phyloP scores from a whole-genome alignment of 768 basidiomycete genomes.

The Phylloporus rhodoxanthus region DNA sequence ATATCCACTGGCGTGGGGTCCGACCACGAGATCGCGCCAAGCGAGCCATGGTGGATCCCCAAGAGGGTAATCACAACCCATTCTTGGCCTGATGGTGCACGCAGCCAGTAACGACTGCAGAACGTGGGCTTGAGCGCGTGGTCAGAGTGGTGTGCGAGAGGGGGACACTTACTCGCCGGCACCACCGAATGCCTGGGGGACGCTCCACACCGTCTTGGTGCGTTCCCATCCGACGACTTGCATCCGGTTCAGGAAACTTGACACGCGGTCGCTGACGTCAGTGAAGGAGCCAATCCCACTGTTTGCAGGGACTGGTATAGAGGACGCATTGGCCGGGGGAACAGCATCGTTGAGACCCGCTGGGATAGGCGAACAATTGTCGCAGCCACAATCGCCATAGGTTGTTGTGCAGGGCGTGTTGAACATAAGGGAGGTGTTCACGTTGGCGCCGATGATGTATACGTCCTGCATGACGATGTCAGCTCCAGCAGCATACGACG shows the following conservation, averaged over 20 bases:
- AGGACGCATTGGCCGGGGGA: constrained; percentile 19
- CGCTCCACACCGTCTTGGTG: constrained; percentile 67
- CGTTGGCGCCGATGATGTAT: constrained; percentile 46
- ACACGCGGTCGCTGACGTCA: constrained; percentile 64
- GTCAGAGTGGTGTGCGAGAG: not conserved
- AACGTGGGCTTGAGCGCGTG: not conserved
- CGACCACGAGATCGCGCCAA: constrained; percentile 47
- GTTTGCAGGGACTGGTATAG: constrained; percentile 13
- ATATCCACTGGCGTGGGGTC: constrained; percentile 51
- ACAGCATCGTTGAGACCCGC: constrained; percentile 37
- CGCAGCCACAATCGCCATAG: constrained; percentile 72
- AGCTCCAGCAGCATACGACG: constrained; percentile 52
- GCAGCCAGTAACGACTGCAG: constrained; percentile 48
- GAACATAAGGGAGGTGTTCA: constrained; percentile 56
- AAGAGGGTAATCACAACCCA: constrained; percentile 60
- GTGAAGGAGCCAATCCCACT: constrained; percentile 39
- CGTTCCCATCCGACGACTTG: constrained; percentile 60
- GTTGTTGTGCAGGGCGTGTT: constrained; percentile 54
- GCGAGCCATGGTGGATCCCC: constrained; percentile 63
- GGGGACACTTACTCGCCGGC: constrained; percentile 27
- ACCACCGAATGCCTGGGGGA: constrained; percentile 72
- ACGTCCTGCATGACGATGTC: constrained; percentile 69
- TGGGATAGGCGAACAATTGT: constrained; percentile 43
- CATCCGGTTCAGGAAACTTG: constrained; percentile 53
- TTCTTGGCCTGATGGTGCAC: constrained; percentile 61